Base-by-base conservation (phyloP, 2,329 filamentous ascomycete genomes). In the Rhynchosporium graminicola region DNA sequence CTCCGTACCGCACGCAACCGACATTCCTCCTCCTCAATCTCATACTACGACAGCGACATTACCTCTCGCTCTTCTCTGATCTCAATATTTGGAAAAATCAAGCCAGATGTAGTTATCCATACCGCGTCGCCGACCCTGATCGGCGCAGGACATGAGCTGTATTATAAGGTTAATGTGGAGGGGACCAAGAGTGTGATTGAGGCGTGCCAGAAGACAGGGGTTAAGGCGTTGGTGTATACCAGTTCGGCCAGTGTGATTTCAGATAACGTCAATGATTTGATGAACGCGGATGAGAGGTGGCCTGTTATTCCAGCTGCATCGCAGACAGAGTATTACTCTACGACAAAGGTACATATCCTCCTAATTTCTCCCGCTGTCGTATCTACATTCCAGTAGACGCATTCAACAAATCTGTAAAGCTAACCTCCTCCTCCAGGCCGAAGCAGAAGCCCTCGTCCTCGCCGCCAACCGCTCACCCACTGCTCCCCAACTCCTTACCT, bases 191-290 rank as follows among this genome's bases (percentile, higher is more conserved):
- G 89, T 68, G 83, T 97, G 55, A 80, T 98, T 60, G 85, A 88
- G 42, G 91, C 90, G 15, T 89, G 89, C 70, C 83, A 84, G 72
- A 80, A 84, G 68, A 83, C 83, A 43, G 87, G 84, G 65, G 92
- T 94, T 71, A 91, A 87, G 77, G 90, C 85, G 0, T 86, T 98
- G 67, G 91, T 98, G 52, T 97, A 94, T 77, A 98, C 94, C 20
- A 95, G 90, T 76, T 95, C 90, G 59, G 90, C 91, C 59, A 96
- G 92, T 64, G 89, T 97, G 65, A 81, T 97, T 67, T 89, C 90
- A 73, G 92, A 98, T 77, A 93, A 93, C 69, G 80, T 82, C 65
- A 84, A 79, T 64, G 90, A 97, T 60, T 43, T 68, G 48, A 83
- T 87, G 75, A 93, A 97, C 75, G 92, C 91, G 67, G 89, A 93